Evolutionary conservation across 371 early-diverging fungal genomes (phyloP).

Genomic region (Haplosporangium sp.): DNA sequence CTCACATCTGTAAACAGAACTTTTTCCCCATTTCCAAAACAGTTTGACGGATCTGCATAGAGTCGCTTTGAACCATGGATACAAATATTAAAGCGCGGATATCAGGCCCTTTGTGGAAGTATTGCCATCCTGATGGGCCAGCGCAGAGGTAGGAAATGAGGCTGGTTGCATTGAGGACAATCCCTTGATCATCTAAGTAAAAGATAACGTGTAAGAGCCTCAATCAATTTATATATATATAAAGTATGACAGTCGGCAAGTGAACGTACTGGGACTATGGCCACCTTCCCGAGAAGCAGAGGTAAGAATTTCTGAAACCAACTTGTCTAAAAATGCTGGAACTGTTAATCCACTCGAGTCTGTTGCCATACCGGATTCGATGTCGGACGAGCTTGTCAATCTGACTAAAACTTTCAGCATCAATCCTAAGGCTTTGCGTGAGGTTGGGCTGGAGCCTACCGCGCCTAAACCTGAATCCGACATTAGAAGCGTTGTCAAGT

Average conservation of each 20-base stretch:
- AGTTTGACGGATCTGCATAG: slow-evolving; percentile 55
- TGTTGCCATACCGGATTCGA: slow-evolving; percentile 15
- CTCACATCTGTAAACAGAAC: slow-evolving; percentile 41
- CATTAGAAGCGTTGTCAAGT: slow-evolving; percentile 46
- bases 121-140: slow-evolving; percentile 43
- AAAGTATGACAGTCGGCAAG: background rate
- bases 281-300: slow-evolving; percentile 40
- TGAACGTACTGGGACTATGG: slow-evolving; percentile 22
- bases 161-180: slow-evolving; percentile 52
- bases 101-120: slow-evolving; percentile 44
- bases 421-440: slow-evolving; percentile 39
- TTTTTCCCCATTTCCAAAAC: slow-evolving; percentile 52
- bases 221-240: background rate
- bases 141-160: slow-evolving; percentile 49
- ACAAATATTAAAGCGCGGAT: slow-evolving; percentile 51
- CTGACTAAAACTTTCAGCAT: slow-evolving; percentile 52
- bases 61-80: slow-evolving; percentile 56
- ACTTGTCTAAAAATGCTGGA: slow-evolving; percentile 35
- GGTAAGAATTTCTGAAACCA: slow-evolving; percentile 47
- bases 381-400: slow-evolving; percentile 27
- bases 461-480: slow-evolving; percentile 48
- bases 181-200: slow-evolving; percentile 42
- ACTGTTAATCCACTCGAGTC: slow-evolving; percentile 29
- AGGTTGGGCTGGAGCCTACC: slow-evolving; percentile 23
- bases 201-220: background rate